These are phyloP conservation scores for Ramaria rubella DNA, from an alignment of 768 basidiomycete species.

Conservation along the genomic window DNA sequence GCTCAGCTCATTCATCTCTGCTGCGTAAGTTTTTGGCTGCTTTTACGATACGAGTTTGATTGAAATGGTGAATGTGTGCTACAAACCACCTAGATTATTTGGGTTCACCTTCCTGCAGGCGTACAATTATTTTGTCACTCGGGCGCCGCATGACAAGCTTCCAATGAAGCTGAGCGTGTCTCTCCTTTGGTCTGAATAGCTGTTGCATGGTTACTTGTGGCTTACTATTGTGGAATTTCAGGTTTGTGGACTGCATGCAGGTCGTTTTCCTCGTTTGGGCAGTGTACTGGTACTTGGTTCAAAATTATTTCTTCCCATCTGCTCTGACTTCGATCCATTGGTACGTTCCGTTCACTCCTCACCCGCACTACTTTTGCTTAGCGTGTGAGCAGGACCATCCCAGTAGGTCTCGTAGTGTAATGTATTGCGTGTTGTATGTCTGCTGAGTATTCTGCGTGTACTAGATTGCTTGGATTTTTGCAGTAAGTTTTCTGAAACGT, in stretches of 20 bases:
- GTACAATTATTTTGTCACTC: not conserved
- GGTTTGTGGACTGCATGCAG: not conserved
- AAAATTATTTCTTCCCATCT: not conserved
- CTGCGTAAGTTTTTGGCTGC: not conserved
- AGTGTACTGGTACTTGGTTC: not conserved
- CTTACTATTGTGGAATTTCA: not conserved
- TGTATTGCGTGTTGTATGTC: not conserved
- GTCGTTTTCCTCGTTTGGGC: not conserved
- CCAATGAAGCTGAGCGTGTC: not conserved
- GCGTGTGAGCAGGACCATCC: not conserved
- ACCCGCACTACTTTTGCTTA: not conserved
- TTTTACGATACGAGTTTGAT: too few relatives aligned
- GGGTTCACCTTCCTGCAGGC: slow-evolving; percentile 1
- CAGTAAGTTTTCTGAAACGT: not conserved
- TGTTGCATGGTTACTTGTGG: not conserved
- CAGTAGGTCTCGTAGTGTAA: not conserved
- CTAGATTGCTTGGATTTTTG: not conserved
- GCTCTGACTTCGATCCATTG: not conserved
- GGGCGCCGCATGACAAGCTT: not conserved
- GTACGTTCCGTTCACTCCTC: not conserved
- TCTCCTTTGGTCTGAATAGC: not conserved
- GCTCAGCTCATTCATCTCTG: not conserved
- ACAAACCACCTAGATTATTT: not conserved
- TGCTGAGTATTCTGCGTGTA: not conserved
- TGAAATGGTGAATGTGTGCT: too few relatives aligned